Base-by-base conservation (phyloP, 306 rosid species). In the Calophaca sinica region DNA sequence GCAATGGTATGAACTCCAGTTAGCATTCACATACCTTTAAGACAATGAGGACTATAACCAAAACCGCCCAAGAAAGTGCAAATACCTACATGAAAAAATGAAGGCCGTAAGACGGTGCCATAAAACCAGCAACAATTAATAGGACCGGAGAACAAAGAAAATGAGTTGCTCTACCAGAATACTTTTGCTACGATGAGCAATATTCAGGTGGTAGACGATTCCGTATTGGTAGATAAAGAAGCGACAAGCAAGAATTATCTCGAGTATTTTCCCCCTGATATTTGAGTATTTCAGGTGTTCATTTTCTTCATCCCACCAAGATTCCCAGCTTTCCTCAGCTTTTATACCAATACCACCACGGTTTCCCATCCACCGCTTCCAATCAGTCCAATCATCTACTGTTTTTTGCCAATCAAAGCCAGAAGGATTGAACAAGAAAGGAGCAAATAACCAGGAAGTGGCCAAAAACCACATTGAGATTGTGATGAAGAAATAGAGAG, bases 301-400 rank as follows among this genome's bases (percentile, higher is more conserved):
- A 73, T 92, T 91, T 82, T 94, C 99, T 82, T 79, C 93, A 76
- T 90, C 92, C 99, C 99, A 87, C 99, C 98, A 94, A 49, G 96
- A 90, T 80, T 92, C 99, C 99, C 99, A 94, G 78, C 97, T 90
- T 86, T 87, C 92, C 45, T 94, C 88, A 48, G 88, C 76, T 15
- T 87, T 20, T 68, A 92, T 94, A 74, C 99, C 99, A 49, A 92
- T 94, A 58, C 97, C 96, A 54, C 99, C 98, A 39, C 99, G 96
- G 65, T 94, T 94, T 83, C 97, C 98, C 99, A 94, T 94, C 98
- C 99, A 94, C 58, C 96, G 86, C 81, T 92, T 94, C 98, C 98
- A 94, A 73, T 92, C 99, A 11, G 96, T 81, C 97, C 97, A 94
- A 81, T 94, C 99, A 42, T 94, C 98, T 75, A 94, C 98, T 8